Percentiles rank a stretch among this genome's conserved stretches.
Conservation (phyloP, 805 yeast genomes). For the Ogataea glucozyma region DNA sequence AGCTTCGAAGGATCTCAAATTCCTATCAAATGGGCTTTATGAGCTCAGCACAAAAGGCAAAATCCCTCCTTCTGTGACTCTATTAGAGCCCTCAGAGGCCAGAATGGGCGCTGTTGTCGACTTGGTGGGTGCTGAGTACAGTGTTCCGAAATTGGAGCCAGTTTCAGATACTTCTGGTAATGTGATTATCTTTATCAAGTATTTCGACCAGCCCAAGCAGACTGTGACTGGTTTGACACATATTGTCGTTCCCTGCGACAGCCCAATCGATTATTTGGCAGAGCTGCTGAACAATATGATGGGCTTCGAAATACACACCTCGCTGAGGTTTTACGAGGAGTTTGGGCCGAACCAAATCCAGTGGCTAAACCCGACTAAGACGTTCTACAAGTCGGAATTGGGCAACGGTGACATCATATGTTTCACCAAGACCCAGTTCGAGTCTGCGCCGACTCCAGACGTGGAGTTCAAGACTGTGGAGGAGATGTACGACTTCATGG, state of each 20-base stretch:
- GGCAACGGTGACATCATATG: constrained; percentile 68
- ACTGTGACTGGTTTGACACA: constrained; percentile 68
- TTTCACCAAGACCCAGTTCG: constrained; percentile 26
- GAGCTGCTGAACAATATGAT: constrained; percentile 44
- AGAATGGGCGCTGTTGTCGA: constrained; percentile 15
- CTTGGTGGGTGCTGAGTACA: constrained; percentile 17
- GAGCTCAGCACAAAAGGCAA: constrained; percentile 12
- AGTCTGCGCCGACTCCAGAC: constrained; percentile 2
- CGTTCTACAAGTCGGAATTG: constrained; percentile 59
- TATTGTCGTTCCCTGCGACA: constrained; percentile 49
- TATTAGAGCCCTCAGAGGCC: constrained; percentile 9
- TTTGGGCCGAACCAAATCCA: constrained; percentile 55
- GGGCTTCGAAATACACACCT: constrained; percentile 37
- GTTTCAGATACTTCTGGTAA: constrained; percentile 26
- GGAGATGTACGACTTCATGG: constrained; percentile 55
- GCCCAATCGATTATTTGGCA: constrained; percentile 42
- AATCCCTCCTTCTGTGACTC: constrained; percentile 8
- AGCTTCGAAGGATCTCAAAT: constrained; percentile 40
- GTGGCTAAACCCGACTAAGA: constrained; percentile 37
- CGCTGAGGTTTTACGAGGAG: constrained; percentile 57
- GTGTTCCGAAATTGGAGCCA: constrained; percentile 24
- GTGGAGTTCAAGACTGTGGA: constrained; percentile 37
- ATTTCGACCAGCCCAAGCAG: constrained; percentile 47
- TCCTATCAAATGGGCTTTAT: constrained; percentile 30
- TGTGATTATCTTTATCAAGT: constrained; percentile 28